Percentiles rank a stretch among this genome's conserved stretches.
phyloP scores from a whole-genome alignment of 225 moss, liverwort and hornwort species.

The Sphagnum tenellum region DNA sequence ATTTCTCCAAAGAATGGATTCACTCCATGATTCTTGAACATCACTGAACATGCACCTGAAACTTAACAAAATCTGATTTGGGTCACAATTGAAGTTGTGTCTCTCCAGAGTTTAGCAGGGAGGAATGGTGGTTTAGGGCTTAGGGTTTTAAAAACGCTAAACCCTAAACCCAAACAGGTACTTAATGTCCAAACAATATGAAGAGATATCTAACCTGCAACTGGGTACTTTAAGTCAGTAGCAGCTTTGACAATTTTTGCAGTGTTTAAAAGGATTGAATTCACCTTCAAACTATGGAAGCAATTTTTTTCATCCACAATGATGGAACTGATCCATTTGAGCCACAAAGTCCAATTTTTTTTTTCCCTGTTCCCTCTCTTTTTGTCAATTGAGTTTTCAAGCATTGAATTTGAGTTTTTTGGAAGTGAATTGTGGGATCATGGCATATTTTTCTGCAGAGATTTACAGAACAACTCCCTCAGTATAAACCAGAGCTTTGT shows the following conservation, averaged over 20 bases:
- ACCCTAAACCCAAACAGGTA: too few species aligned
- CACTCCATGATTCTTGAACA: not conserved
- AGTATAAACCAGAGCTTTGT: not conserved
- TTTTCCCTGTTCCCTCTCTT: not conserved
- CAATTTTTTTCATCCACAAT: too few species aligned
- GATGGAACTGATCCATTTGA: not conserved
- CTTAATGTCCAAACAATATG: too few species aligned
- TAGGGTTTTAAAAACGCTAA: too few species aligned
- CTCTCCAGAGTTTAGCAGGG: not conserved
- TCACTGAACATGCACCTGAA: too few species aligned
- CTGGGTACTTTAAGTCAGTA: too few species aligned
- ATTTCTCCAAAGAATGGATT: not conserved
- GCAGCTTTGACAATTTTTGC: too few species aligned
- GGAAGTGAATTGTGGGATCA: not conserved
- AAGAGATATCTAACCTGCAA: too few species aligned
- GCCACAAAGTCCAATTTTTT: not conserved
- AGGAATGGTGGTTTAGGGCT: not conserved
- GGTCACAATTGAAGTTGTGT: not conserved
- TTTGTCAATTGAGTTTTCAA: not conserved
- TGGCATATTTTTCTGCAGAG: constrained; percentile 19
- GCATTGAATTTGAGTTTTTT: not conserved
- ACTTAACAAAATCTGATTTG: too few species aligned
- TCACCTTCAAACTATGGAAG: too few species aligned
- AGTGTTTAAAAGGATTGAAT: too few species aligned
- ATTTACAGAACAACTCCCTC: constrained; percentile 37